phyloP scores from a whole-genome alignment of 805 yeast species.

The Nakazawaea holstii region DNA sequence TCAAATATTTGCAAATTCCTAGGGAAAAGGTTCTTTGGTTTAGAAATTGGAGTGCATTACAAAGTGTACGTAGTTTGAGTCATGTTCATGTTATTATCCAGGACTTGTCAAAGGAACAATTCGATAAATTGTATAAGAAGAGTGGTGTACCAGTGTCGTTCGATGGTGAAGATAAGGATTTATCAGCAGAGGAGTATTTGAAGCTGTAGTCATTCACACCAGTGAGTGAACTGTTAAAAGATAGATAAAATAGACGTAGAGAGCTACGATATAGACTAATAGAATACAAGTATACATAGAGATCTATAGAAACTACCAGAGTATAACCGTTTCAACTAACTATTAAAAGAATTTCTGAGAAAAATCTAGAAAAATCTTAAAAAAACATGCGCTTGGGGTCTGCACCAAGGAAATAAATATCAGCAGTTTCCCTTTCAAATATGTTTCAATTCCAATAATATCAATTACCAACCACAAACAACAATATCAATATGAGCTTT shows the following conservation, averaged over 20 bases:
- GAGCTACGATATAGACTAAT: too few relatives aligned
- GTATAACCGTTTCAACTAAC: too few relatives aligned
- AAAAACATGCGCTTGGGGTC: too few relatives aligned
- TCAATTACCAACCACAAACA: too few relatives aligned
- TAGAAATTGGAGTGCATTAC: conserved; percentile 64
- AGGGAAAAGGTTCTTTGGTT: conserved; percentile 54
- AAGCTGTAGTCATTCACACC: background rate
- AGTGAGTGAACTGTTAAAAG: background rate
- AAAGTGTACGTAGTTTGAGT: conserved; percentile 60
- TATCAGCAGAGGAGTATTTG: conserved; percentile 1
- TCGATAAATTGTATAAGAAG: conserved; percentile 1
- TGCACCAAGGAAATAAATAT: too few relatives aligned
- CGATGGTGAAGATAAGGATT: conserved; percentile 5
- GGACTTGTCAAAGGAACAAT: conserved; percentile 24
- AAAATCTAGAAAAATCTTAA: too few relatives aligned
- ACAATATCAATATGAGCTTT: conserved; percentile 1
- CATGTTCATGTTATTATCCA: conserved; percentile 64
- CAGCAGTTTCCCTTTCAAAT: too few relatives aligned
- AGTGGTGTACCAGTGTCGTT: conserved; percentile 4
- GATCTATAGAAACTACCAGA: too few relatives aligned
- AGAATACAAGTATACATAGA: too few relatives aligned
- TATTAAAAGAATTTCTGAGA: too few relatives aligned
- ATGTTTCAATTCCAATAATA: too few relatives aligned
- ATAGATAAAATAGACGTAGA: background rate
- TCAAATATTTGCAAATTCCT: conserved; percentile 34